phyloP scores from a whole-genome alignment of 2,329 filamentous ascomycete species.

The Zasmidium citrigriseum region DNA sequence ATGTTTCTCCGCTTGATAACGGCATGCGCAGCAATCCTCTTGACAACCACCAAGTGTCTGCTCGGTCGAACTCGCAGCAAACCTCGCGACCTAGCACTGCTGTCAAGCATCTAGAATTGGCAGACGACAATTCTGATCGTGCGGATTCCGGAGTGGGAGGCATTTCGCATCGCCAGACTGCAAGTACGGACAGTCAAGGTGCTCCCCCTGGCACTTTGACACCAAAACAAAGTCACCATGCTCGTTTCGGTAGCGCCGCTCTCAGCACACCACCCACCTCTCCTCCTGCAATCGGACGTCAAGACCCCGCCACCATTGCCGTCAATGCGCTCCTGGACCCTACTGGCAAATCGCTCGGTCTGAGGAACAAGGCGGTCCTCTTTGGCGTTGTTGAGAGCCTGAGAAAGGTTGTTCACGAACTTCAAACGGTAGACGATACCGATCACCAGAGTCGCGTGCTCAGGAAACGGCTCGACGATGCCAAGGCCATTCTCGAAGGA shows the following conservation, averaged over 20 bases:
- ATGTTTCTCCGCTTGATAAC: conserved; percentile 2
- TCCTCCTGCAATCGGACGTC: conserved; percentile 30
- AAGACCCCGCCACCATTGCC: conserved; percentile 38
- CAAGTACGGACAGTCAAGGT: conserved; percentile 25
- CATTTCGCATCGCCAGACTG: conserved; percentile 27
- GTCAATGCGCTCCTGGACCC: conserved; percentile 44
- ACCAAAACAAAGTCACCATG: conserved; percentile 3
- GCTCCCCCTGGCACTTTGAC: conserved; percentile 18
- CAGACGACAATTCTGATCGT: conserved; percentile 29
- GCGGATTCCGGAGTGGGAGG: conserved; percentile 34
- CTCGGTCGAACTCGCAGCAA: conserved; percentile 1
- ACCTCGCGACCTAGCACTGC: conserved; percentile 6
- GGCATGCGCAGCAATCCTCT: background rate
- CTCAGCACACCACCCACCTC: conserved; percentile 15
- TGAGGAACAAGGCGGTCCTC: conserved; percentile 58
- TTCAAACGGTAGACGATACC: conserved; percentile 51
- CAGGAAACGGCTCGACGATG: conserved; percentile 72
- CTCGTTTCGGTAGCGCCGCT: conserved; percentile 5
- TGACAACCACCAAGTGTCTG: background rate
- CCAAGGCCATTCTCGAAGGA: conserved; percentile 72
- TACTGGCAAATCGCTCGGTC: conserved; percentile 43
- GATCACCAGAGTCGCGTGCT: conserved; percentile 63
- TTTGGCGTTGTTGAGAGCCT: conserved; percentile 55
- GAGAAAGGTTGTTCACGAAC: conserved; percentile 53
- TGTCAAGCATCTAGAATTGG: conserved; percentile 1